Conservation (phyloP, 1,284 basidiomycete species). For the Macrocystidia cucumis region DNA sequence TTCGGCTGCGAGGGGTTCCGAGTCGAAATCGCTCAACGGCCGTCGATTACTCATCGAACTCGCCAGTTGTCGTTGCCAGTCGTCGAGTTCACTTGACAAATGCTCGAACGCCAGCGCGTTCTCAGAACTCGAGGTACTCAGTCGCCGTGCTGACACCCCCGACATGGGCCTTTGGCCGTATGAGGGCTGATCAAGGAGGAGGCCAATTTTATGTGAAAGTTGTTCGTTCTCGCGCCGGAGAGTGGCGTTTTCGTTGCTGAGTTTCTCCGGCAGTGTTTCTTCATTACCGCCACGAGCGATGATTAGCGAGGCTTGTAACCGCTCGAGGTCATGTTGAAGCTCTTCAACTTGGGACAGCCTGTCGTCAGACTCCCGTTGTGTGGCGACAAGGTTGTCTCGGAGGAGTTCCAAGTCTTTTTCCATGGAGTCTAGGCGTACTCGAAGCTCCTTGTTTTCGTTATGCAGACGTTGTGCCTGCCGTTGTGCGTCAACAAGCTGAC, state of each 20-base stretch:
- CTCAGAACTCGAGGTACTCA: constrained; percentile 77
- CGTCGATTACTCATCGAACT: constrained; percentile 68
- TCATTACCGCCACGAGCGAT: constrained; percentile 70
- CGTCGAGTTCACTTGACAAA: constrained; percentile 71
- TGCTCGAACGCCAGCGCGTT: constrained; percentile 68
- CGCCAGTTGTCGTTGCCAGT: constrained; percentile 75
- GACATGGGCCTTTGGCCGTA: constrained; percentile 62
- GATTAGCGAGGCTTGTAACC: constrained; percentile 65
- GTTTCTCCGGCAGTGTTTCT: constrained; percentile 65
- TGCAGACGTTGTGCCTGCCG: constrained; percentile 64
- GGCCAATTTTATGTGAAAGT: constrained; percentile 78
- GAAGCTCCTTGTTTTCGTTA: constrained; percentile 71
- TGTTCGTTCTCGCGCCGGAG: constrained; percentile 80
- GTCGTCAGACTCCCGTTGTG: constrained; percentile 72
- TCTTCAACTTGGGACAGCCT: constrained; percentile 70
- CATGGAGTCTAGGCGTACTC: constrained; percentile 64
- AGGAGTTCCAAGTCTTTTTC: constrained; percentile 69
- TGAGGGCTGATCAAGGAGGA: constrained; percentile 73
- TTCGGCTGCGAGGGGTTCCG: constrained; percentile 40
- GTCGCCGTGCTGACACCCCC: constrained; percentile 50
- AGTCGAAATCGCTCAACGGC: constrained; percentile 64
- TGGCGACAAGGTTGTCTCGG: constrained; percentile 65
- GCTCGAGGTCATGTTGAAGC: constrained; percentile 75
- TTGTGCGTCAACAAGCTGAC: constrained; percentile 64
- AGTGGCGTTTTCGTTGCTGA: constrained; percentile 69